Evolutionary conservation across 73 alveolate species (phyloP), one percentile per base, ranked within the genome.

Genomic region (Blepharisma japonicum): DNA sequence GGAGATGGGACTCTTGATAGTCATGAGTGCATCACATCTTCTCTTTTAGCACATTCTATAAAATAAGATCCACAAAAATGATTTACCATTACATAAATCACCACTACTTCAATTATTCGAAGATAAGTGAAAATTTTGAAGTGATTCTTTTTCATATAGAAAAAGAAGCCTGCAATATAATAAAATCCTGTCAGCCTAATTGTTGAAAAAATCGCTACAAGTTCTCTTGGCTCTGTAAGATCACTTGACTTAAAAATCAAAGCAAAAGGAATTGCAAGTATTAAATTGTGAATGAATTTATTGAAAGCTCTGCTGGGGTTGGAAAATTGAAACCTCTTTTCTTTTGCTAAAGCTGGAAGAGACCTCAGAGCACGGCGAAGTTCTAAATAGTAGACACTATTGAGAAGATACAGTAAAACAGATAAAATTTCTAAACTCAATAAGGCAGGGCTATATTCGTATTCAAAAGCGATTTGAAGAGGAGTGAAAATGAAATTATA

Each of bases 401-500:
- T 32, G 42, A 32, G 42, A n/a, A 74, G 6, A 68, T 86, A 86
- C 4, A 77, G 7, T 6, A 71, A 7, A 6, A 86, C 3, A 32
- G 94, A 77, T 6, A 82, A 8, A 8, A 86, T 50, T 50, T 86
- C 94, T 32, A 32, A 32, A 61, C 6, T 5, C 74, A 74, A 1
- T 0, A 48, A 45, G 1, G 77, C 20, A 54, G 18, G 53, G 27
- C 39, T 7, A 7, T 81, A 81, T n/a, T 46, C 9, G 55, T 61
- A 82, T 50, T 38, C 70, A 54, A 76, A 86, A 2, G 86, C 94
- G 23, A 66, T 27, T 50, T 82, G 82, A 20, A 86, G 68, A 6
- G 94, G 94, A 6, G 82, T 81, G 56, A 82, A 86, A 6, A 86
- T 66, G 6, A 86, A 32, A 55, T 86, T 86, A 87, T 78, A 86